Base-by-base conservation (phyloP, 441 rosid genomes). In the California macrophylla region DNA sequence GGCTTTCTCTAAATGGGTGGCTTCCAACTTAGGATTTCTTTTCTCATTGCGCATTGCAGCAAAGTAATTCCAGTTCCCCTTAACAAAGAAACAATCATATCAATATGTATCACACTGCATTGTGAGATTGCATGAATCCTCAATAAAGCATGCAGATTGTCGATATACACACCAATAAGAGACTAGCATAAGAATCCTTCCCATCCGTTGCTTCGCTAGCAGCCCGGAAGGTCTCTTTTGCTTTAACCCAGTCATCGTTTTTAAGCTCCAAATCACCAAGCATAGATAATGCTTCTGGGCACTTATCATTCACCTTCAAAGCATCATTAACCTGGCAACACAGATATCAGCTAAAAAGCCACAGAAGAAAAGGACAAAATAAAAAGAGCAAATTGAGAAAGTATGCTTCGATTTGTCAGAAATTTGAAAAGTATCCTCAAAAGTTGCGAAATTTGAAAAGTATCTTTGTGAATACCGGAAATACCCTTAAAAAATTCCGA, bases 211-310 rank as follows among this genome's bases (percentile, higher is more conserved):
- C 97, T 79, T 95, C 98, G 84, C 83, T 89, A 71, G 97, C 98
- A 80, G 99, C 89, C 69, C 97, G 93, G 65, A 90, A 83, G 56
- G 99, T 95, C 81, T 95, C 99, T 79, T 95, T 95, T 66, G 99
- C 99, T 83, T 89, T 95, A 62, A 95, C 99, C 99, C 99, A 95
- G 74, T 95, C 98, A 83, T 95, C 99, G 77, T 89, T 95, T 84
- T 92, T 95, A 70, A 95, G 98, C 86, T 95, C 99, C 77, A 95
- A 77, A 76, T 92, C 98, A 81, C 99, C 99, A 72, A 95, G 96
- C 86, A 95, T 84, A 45, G 98, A 92, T 74, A 95, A 83, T 23
- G 96, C 96, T 87, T 89, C 92, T 69, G 97, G 87, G 81, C 81
- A 80, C 83, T 89, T 95, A 36, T 89, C 91, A 75, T 85, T 92